Base-by-base conservation (phyloP, 306 rosid species). In the Medicago ruthenica region DNA sequence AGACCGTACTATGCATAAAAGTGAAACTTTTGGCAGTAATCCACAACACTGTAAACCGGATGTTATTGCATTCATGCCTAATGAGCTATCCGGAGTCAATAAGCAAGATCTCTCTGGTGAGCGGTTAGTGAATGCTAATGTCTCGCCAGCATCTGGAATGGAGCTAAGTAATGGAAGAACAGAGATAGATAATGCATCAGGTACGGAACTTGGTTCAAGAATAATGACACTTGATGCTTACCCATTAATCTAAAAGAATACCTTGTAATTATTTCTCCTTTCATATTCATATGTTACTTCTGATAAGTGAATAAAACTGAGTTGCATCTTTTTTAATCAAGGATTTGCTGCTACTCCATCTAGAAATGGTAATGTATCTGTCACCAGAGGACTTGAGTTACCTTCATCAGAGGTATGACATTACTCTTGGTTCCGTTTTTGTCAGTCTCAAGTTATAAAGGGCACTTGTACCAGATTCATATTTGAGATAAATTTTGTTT, bases 391-490 rank as follows among this genome's bases (percentile, higher is more conserved):
- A 69, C 81, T 63, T 75, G 91, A 88, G 83, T 60, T 96, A 54
- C 98, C 88, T 76, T 83, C 90, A 64, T 84, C 88, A 70, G 92
- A 92, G 99, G 99, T 95, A 87, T 73, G 80, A 7, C 51, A 67
- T 47, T 74, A 40, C 61, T 70, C 75, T 27, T n/a, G 53, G 74
- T 75, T 58, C 42, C 55, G 18, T 47, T 66, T 67, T 53, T 70
- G 45, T 76, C 69, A 62, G 11, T 63, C 45, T 73, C 63, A 55
- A 68, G 45, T 77, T 53, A 27, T 27, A 55, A 67, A 61, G 17
- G 45, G 42, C 40, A 21, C 41, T 53, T 80, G 22, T 63, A 69
- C 57, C 50, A 40, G 39, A 63, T 60, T 61, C 68, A 44, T 73
- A 63, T 68, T 51, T 17, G 14, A 50, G 16, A 31, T 55, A 48